Base-by-base conservation (phyloP, 805 yeast genomes). In the Cyberlindnera euphorbiae region DNA sequence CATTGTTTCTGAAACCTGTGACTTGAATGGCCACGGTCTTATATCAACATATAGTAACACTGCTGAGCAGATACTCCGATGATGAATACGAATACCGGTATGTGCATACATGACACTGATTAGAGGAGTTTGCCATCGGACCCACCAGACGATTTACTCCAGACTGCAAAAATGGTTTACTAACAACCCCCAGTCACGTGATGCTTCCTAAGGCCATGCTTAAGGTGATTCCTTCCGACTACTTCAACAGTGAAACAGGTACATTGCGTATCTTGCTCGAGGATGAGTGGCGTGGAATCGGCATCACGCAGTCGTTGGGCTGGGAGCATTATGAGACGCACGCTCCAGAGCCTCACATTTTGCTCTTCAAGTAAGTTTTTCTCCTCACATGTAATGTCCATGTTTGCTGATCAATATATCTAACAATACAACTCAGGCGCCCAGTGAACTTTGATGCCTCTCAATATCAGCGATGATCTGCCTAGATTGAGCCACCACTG, bases 261-360 rank as follows among this genome's bases (percentile, higher is more conserved):
- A 93, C 98, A 0, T 69, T 93, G 50, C 78, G 96, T 47, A 86
- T 93, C 29, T 66, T 93, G 26, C 63, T 83, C 32, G 99, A 93
- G 60, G 97, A 93, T 49, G 99, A 93, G 62, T 93, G 99, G 99
- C 73, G 99, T 60, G 97, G 97, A 1, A 66, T 93, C 33, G 99
- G 99, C 3, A 88, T 93, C 53, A 93, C 97, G 6, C 99, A 93
- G 61, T 84, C 95, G 25, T 67, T 93, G 42, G 98, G 98, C 1
- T 93, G 98, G 98, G 93, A 74, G 36, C 98, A 93, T 61, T 93
- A 90, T 56, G 98, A 93, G 55, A 89, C 96, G 28, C 98, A 93
- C 59, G 64, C 97, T 1, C 99, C 99, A 29, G 99, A 93, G 62
- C 99, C 99, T 17, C 98, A 93, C 58, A 93, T 93, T 42, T 66